Base-by-base conservation (phyloP, 306 rosid genomes). In the Adenanthera pavonina region DNA sequence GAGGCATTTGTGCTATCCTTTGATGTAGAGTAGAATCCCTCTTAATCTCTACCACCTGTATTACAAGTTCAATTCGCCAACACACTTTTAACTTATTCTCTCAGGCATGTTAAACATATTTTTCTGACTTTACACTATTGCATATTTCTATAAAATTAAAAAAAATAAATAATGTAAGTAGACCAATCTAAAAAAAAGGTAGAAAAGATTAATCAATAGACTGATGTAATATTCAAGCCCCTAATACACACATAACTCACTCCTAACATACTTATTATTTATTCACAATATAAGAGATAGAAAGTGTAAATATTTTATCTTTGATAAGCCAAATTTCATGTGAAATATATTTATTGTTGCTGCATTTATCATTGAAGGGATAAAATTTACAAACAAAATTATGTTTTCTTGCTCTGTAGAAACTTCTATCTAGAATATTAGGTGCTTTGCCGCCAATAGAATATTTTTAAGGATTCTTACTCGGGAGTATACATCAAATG, bases 1-100 rank as follows among this genome's bases (percentile, higher is more conserved):
- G 92, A 89, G 90, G 86, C 85, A 60, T 84, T 76, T 91, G 90
- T 89, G 87, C 11, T 15, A 64, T 88, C 86, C 68, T 80, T 86
- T 87, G 73, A 72, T 82, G 82, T 90, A 89, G 92, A 86, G 72
- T 87, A 88, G 90, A 85, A 76, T 84, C 84, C 83, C 54, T 81
- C 68, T 77, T 82, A 41, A 81, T 77, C 70, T 74, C 69, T 75
- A 82, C 70, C 73, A 81, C 81, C 49, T 87, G 87, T 87, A 75
- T 80, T 56, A 38, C 40, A 25, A 25, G 30, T 25, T 25, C 30
- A 25, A 25, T 25, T 25, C 30, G 30, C 30, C 30, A 25, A 25
- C 0, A 25, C 30, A 25, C 0, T 25, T 40, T 40, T 40, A 40
- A 5, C 5, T 40, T 3, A n/a, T 3, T 40, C 43, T 40, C 43